Evolutionary conservation across 768 basidiomycete genomes (phyloP).

Genomic region (Macrolepiota fuliginosa): DNA sequence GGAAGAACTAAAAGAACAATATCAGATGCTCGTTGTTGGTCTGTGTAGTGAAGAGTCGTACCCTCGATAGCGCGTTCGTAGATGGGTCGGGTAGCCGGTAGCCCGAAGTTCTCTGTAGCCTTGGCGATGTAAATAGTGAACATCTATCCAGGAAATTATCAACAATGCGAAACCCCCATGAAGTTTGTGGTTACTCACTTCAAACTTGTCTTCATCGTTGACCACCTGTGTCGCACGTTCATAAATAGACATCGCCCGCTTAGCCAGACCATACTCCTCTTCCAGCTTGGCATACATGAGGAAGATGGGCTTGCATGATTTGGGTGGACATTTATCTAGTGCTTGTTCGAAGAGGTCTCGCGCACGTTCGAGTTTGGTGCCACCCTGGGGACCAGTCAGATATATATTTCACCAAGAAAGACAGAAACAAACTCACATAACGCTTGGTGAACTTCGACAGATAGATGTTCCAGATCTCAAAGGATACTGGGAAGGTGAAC

Average conservation of each 20-base stretch:
- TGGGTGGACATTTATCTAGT: conserved; percentile 91
- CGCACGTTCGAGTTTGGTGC: conserved; percentile 91
- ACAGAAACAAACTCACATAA: conserved; percentile 52
- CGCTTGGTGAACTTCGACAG: conserved; percentile 95
- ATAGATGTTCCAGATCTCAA: conserved; percentile 99
- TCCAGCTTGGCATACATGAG: conserved; percentile 96
- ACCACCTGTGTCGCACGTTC: conserved; percentile 90
- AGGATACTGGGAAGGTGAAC: conserved; percentile 97
- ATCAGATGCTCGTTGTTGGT: not conserved
- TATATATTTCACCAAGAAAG: conserved; percentile 3
- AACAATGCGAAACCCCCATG: not conserved
- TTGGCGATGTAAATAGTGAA: conserved; percentile 97
- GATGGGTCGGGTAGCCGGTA: conserved; percentile 94
- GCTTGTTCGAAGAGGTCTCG: conserved; percentile 98
- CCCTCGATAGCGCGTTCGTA: conserved; percentile 93
- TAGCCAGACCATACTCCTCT: conserved; percentile 93
- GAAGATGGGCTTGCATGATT: conserved; percentile 92
- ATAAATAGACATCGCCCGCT: conserved; percentile 93
- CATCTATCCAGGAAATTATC: conserved; percentile 55
- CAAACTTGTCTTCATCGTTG: conserved; percentile 89
- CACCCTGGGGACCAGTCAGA: conserved; percentile 53
- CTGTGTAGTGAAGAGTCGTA: conserved; percentile 15
- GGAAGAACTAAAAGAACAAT: conserved; percentile 58
- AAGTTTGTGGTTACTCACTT: conserved; percentile 47
- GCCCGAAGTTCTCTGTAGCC: conserved; percentile 91